Evolutionary conservation across 768 basidiomycete species (phyloP).

Genomic region (Agrocybe pediades): DNA sequence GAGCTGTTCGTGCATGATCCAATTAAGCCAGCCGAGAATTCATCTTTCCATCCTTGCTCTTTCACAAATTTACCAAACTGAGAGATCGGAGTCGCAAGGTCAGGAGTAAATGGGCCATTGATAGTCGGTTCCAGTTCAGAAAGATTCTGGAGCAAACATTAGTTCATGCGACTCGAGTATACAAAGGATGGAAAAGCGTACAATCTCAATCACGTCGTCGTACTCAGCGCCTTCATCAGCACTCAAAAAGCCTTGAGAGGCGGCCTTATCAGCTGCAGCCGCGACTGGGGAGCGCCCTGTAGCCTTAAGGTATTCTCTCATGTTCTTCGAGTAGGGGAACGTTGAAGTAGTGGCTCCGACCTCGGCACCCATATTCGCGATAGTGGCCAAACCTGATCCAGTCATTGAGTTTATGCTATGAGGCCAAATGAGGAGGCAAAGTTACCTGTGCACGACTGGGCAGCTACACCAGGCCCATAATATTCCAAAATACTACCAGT

Average conservation of each 20-base stretch:
- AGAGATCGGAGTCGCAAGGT: slow-evolving; percentile 91
- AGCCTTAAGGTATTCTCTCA: slow-evolving; percentile 87
- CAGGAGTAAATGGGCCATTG: slow-evolving; percentile 98
- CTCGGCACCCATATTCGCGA: slow-evolving; percentile 99
- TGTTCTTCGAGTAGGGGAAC: slow-evolving; percentile 92
- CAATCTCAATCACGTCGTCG: slow-evolving; percentile 93
- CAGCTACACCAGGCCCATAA: slow-evolving; percentile 88
- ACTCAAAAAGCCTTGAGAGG: slow-evolving; percentile 70
- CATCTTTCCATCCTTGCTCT: slow-evolving; percentile 91
- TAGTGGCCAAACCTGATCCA: slow-evolving; percentile 78
- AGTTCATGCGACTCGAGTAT: background rate
- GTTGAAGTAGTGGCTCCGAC: slow-evolving; percentile 99
- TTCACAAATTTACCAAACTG: slow-evolving; percentile 80
- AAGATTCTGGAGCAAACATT: slow-evolving; percentile 59
- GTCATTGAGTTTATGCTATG: background rate
- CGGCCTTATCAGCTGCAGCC: slow-evolving; percentile 82
- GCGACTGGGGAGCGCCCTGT: slow-evolving; percentile 90
- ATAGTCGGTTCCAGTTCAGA: slow-evolving; percentile 89
- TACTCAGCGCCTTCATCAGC: slow-evolving; percentile 92
- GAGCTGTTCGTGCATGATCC: slow-evolving; percentile 99
- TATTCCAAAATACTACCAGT: slow-evolving; percentile 97
- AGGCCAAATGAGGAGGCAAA: slow-evolving; percentile 5
- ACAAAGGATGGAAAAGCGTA: slow-evolving; percentile 36
- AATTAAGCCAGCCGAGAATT: slow-evolving; percentile 88
- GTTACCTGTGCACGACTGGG: slow-evolving; percentile 90